Base-by-base conservation (phyloP, 257 asterid species). In the Gardenia jasminoides region DNA sequence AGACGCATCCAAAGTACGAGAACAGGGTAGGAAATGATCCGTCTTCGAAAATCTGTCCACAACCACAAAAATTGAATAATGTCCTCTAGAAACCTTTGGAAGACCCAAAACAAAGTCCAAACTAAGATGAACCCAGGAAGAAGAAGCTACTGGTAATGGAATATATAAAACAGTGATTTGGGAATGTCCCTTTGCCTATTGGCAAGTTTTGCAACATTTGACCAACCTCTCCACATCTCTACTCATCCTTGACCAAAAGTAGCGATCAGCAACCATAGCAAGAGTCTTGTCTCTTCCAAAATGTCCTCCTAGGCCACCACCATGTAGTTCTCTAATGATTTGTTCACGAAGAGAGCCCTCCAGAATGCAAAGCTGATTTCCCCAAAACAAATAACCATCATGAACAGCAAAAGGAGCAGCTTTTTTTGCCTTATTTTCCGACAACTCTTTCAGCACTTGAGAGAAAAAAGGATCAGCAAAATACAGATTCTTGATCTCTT, bases 81-180 rank as follows among this genome's bases (percentile, higher is more conserved):
- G n/a, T n/a, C n/a, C n/a, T n/a, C 26, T 20, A 0, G 74, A 43
- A 19, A 33, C 12, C 20, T 70, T 70, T 41, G 36, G 58, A 70
- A 43, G 58, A 10, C 6, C 74, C 52, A 70, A 39, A 4, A 44
- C 33, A 79, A 72, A 71, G 48, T 79, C 73, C 66, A 79, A 59
- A 8, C 64, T 22, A 0, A 72, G 31, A 72, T 47, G 71, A 3
- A 33, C 3, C 78, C 67, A 79, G 2, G 72, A 54, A 0, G 15
- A 2, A 17, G 24, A 12, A 24, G 82, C 39, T 19, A 69, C 31
- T 22, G 44, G 47, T 54, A 70, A 10, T 12, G 72, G 39, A 30
- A 59, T 52, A 15, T 69, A 67, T 3, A 47, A 33, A 19, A 76
- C 59, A 20, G 64, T 3, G 26, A 22, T 68, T 16, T 70, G 52